Conservation (phyloP, 345 rosid species). For the Arabidopsis suecica region DNA sequence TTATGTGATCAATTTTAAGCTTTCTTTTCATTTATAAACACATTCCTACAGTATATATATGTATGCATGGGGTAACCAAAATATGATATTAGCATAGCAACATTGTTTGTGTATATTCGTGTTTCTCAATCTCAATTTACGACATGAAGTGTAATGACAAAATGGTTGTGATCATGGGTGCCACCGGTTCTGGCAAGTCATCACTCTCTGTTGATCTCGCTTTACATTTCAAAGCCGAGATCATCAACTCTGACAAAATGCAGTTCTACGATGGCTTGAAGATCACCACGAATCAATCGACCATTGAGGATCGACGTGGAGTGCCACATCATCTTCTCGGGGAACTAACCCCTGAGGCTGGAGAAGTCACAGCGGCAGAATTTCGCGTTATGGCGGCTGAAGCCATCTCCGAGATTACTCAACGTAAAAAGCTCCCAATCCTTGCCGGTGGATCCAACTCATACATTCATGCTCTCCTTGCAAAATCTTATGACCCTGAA, state of each 20-base stretch:
- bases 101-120: background rate
- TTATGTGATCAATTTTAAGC: background rate
- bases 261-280: slow-evolving; percentile 47
- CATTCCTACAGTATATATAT: background rate
- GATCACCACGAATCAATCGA: slow-evolving; percentile 44
- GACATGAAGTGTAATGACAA: slow-evolving; percentile 48
- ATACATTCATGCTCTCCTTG: slow-evolving; percentile 60
- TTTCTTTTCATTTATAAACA: background rate
- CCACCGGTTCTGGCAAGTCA: slow-evolving; percentile 78
- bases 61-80: background rate
- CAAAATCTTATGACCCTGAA: slow-evolving; percentile 36
- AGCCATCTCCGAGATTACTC: slow-evolving; percentile 50
- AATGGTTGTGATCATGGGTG: slow-evolving; percentile 66
- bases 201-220: slow-evolving; percentile 73
- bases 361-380: slow-evolving; percentile 56
- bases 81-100: slow-evolving; percentile 3
- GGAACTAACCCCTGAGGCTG: slow-evolving; percentile 44
- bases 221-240: slow-evolving; percentile 56
- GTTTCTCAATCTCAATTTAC: background rate
- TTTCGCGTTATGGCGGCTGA: slow-evolving; percentile 54
- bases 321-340: slow-evolving; percentile 76
- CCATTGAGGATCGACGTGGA: slow-evolving; percentile 54
- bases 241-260: slow-evolving; percentile 76
- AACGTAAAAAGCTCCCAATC: slow-evolving; percentile 58
- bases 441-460: slow-evolving; percentile 84